These are phyloP conservation scores for Durotheca rogersii DNA, from an alignment of 495 filamentous ascomycete genomes.

Conservation along the genomic window DNA sequence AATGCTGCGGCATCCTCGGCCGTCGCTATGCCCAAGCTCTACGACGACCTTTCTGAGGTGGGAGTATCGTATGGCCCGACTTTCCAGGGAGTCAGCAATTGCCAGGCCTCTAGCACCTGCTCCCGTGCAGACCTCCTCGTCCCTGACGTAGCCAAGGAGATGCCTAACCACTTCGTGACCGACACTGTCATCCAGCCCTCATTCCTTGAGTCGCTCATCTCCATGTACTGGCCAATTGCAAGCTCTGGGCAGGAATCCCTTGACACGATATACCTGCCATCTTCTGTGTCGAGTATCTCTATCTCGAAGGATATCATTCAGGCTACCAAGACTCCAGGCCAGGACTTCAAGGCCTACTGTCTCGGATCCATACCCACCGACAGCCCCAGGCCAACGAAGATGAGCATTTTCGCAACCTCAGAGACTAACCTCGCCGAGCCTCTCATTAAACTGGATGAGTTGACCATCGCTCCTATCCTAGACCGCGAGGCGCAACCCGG, in stretches of 20 bases:
- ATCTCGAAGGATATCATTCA: conserved; percentile 36
- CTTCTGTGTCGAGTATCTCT: conserved; percentile 40
- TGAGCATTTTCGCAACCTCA: conserved; percentile 37
- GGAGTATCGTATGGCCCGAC: conserved; percentile 49
- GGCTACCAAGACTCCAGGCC: conserved; percentile 31
- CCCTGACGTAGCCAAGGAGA: conserved; percentile 53
- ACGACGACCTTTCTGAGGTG: conserved; percentile 40
- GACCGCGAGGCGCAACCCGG: conserved; percentile 37
- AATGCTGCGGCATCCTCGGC: conserved; percentile 21
- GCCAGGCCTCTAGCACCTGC: conserved; percentile 40
- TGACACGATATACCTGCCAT: conserved; percentile 46
- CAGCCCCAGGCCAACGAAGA: conserved; percentile 38
- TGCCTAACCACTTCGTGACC: conserved; percentile 51
- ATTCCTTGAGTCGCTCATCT: conserved; percentile 54
- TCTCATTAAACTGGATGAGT: conserved; percentile 40
- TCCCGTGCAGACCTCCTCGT: conserved; percentile 45
- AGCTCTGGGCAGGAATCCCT: conserved; percentile 34
- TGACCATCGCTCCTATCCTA: conserved; percentile 44
- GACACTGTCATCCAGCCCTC: conserved; percentile 53
- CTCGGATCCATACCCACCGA: conserved; percentile 32
- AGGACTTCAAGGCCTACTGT: conserved; percentile 39
- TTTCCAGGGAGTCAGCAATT: conserved; percentile 47
- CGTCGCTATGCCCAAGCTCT: conserved; percentile 36
- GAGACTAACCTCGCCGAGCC: conserved; percentile 34
- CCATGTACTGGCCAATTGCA: conserved; percentile 48